Base-by-base conservation (phyloP, 2,329 filamentous ascomycete species). In the Claviceps spartinae region DNA sequence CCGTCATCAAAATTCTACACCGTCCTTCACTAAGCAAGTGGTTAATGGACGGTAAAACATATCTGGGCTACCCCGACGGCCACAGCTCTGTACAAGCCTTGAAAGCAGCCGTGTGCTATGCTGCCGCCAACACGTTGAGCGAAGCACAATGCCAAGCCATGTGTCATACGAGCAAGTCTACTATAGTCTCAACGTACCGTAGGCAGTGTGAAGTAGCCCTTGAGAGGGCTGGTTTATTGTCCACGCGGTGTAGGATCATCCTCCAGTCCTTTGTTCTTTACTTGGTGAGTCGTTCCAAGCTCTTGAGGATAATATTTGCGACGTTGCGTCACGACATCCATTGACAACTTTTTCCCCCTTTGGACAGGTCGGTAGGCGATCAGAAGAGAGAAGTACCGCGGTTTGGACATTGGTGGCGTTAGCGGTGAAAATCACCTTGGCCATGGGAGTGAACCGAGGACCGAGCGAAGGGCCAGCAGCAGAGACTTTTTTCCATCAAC, bases 191-290 rank as follows among this genome's bases (percentile, higher is more conserved):
- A 8, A 59, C 18, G 58, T 63, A 46, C 34, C 49, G 49, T 34
- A 26, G 22, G 16, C 30, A 26, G 30, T 50, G 49, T 26, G 49
- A 50, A 41, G 43, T 46, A 0, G 57, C 60, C 0, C 41, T 65
- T 2, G 60, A 60, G 26, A 50, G 48, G 14, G 57, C 61, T 6
- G 55, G 54, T 0, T 37, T 64, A 7, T 50, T 64, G 0, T 57
- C 57, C 1, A 63, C 62, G 6, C 49, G 50, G n/a, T 61, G 63
- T 44, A 59, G 60, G 1, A 60, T 60, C 5, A 55, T 62, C 18
- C 55, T 64, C 1, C 62, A 64, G 40, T 62, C 62, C 1, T 65
- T 65, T 52, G 56, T 64, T 20, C 49, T 65, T 22, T 65, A 64
- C 50, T 49, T 56, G 40, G 54, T 55, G 42, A 46, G 55, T 37